Base-by-base conservation (phyloP, 2,329 filamentous ascomycete species). In the Exophiala spinifera region DNA sequence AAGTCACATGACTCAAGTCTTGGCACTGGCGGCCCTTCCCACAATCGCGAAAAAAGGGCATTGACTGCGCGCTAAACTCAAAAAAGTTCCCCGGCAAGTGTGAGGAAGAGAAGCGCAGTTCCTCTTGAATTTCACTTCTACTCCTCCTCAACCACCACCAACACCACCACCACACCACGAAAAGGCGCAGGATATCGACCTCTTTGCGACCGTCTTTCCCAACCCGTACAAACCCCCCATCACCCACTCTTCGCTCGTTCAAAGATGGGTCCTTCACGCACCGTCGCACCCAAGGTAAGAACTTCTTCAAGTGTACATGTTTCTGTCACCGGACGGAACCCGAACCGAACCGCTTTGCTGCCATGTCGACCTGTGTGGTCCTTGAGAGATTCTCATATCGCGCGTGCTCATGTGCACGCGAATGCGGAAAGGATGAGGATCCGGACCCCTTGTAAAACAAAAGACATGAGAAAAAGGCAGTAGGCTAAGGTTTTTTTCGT, bases 301-400 rank as follows among this genome's bases (percentile, higher is more conserved):
- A 48, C 11, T 25, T 4, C n/a, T n/a, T n/a, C n/a, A n/a, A n/a
- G n/a, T n/a, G n/a, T n/a, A n/a, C n/a, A n/a, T n/a, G n/a, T n/a
- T n/a, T n/a, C n/a, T n/a, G n/a, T 25, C 23, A 25, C 23, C 23
- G 23, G 23, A n/a, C n/a, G 4, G 23, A 25, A 25, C 4, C 28
- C 6, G 10, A 59, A 72, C 76, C 74, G 78, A 82, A 87, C 76
- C 78, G 91, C 91, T 96, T 95, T 96, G 91, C 91, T 96, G 90
- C 88, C 68, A 68, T 57, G 63, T 63, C 63, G 63, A n/a, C 55
- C 6, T 31, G 28, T 31, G 28, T 31, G 28, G 28, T 31, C 28
- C 28, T 31, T 10, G 6, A n/a, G n/a, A n/a, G n/a, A n/a, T n/a
- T 31, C 28, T 31, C 28, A 11, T 31, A 3, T 31, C 23, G 23